Percentiles rank a stretch among this genome's conserved stretches.
phyloP scores from a whole-genome alignment of 1,284 basidiomycete genomes.

The Marasmius tenuissimus region DNA sequence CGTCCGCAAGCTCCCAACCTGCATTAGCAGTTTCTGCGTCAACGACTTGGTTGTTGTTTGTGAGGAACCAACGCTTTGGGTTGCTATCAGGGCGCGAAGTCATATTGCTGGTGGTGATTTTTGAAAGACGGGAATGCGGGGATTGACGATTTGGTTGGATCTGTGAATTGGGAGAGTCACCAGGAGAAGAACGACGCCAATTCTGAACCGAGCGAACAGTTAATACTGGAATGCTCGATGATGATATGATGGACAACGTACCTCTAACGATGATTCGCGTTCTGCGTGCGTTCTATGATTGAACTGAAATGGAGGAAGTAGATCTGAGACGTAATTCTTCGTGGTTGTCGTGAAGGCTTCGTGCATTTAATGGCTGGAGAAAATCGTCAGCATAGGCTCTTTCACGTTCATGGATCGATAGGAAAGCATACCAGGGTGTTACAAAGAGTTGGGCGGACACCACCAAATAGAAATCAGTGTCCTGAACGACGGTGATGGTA shows the following conservation, averaged over 20 bases:
- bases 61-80: slow-evolving; percentile 56
- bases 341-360: slow-evolving; percentile 54
- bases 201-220: slow-evolving; percentile 32
- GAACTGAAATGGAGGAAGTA: slow-evolving; percentile 38
- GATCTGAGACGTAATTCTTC: slow-evolving; percentile 40
- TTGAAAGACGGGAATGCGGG: slow-evolving; percentile 39
- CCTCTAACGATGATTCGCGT: slow-evolving; percentile 39
- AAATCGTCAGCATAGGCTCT: slow-evolving; percentile 25
- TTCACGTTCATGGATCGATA: slow-evolving; percentile 16
- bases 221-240: slow-evolving; percentile 21
- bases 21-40: slow-evolving; percentile 51
- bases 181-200: slow-evolving; percentile 41
- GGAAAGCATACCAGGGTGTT: slow-evolving; percentile 24
- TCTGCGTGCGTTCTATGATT: slow-evolving; percentile 37
- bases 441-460: slow-evolving; percentile 42
- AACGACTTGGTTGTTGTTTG: slow-evolving; percentile 60
- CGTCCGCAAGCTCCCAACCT: slow-evolving; percentile 71
- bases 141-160: slow-evolving; percentile 24
- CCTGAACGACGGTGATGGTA: neutral
- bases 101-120: slow-evolving; percentile 30
- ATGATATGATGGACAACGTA: slow-evolving; percentile 32
- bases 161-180: slow-evolving; percentile 28
- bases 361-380: slow-evolving; percentile 51
- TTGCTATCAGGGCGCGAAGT: slow-evolving; percentile 32
- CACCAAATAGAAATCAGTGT: neutral